These are phyloP conservation scores for Debaryomyces nepalensis DNA, from an alignment of 1,139 yeast species.

Conservation along the genomic window DNA sequence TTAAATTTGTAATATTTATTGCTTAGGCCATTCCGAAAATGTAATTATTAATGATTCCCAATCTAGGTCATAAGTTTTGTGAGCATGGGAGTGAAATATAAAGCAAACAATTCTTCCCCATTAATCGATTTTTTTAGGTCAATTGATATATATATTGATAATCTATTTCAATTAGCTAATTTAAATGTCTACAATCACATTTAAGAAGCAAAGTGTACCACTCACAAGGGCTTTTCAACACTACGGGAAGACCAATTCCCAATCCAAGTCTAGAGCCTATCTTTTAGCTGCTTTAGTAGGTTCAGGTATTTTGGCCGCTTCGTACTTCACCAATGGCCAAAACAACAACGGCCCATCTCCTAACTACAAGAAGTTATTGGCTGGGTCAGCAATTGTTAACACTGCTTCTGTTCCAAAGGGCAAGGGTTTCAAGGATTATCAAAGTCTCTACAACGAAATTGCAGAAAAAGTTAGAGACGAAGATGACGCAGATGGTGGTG, in stretches of 20 bases:
- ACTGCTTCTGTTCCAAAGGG: conserved; percentile 31
- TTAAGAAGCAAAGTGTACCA: conserved; percentile 18
- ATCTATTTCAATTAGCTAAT: not conserved
- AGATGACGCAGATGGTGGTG: conserved; percentile 75
- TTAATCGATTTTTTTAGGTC: not conserved
- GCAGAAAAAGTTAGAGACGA: conserved; percentile 73
- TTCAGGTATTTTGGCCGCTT: conserved; percentile 27
- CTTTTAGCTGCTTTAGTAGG: conserved; percentile 27
- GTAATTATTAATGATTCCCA: conserved; percentile 2
- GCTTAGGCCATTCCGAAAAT: not conserved
- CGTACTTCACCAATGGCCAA: conserved; percentile 16
- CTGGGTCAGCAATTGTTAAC: conserved; percentile 27
- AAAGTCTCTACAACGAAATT: conserved; percentile 78
- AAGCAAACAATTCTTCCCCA: not conserved
- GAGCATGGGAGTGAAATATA: conserved; percentile 1
- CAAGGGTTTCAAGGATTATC: conserved; percentile 60
- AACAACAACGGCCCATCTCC: conserved; percentile 14
- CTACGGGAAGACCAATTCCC: conserved; percentile 3
- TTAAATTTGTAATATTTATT: not conserved
- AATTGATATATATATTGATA: conserved; percentile 1
- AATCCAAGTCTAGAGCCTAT: conserved; percentile 8
- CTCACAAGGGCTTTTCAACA: conserved; percentile 11
- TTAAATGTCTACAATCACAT: conserved; percentile 25
- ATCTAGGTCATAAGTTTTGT: conserved; percentile 5
- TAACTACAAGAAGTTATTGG: conserved; percentile 22